Evolutionary conservation across 2,329 filamentous ascomycete genomes (phyloP).

Genomic region (Xylaria digitata): DNA sequence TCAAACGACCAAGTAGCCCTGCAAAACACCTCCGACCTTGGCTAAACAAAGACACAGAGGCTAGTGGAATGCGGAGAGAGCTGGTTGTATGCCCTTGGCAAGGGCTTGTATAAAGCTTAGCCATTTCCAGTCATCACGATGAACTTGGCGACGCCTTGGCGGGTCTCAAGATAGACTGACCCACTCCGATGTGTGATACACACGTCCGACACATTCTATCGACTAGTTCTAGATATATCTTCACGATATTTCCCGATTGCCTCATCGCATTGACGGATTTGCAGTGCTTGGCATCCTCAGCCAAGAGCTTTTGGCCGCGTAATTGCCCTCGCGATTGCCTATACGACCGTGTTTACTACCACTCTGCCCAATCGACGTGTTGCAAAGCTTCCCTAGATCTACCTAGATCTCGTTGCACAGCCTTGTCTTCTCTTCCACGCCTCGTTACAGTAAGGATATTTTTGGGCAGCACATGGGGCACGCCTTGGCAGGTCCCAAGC

Average conservation of each 20-base stretch:
- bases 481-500: slow-evolving; percentile 46
- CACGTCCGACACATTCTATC: slow-evolving; percentile 41
- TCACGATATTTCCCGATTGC: slow-evolving; percentile 34
- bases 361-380: slow-evolving; percentile 28
- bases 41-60: slow-evolving; percentile 13
- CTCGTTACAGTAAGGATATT: slow-evolving; percentile 43
- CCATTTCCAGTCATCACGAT: not conserved
- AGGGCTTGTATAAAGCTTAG: slow-evolving; percentile 17
- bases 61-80: slow-evolving; percentile 1
- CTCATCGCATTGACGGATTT: slow-evolving; percentile 49
- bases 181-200: slow-evolving; percentile 42
- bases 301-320: slow-evolving; percentile 46
- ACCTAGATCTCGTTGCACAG: slow-evolving; percentile 23
- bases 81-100: slow-evolving; percentile 2
- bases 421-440: slow-evolving; percentile 37
- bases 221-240: slow-evolving; percentile 8
- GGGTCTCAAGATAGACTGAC: slow-evolving; percentile 53
- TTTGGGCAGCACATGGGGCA: slow-evolving; percentile 44
- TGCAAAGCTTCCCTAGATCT: slow-evolving; percentile 33
- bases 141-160: slow-evolving; percentile 49
- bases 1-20: slow-evolving; percentile 19
- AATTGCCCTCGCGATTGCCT: slow-evolving; percentile 35
- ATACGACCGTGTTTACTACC: slow-evolving; percentile 37
- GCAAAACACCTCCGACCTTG: slow-evolving; percentile 20
- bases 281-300: slow-evolving; percentile 48